Evolutionary conservation across 2,329 filamentous ascomycete genomes (phyloP).

Genomic region (Hypoxylon sp.): DNA sequence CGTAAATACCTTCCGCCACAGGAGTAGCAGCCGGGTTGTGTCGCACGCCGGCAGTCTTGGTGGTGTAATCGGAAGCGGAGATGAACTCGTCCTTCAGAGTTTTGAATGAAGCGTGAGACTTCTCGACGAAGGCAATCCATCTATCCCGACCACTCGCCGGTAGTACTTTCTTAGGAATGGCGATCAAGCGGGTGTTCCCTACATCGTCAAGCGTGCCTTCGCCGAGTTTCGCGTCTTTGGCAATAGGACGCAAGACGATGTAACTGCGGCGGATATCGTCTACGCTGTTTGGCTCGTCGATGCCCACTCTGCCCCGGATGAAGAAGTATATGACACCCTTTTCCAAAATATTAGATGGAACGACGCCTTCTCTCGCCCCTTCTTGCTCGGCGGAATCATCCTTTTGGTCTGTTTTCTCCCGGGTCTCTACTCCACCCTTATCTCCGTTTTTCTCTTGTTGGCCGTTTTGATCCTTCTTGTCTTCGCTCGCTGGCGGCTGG

Average conservation of each 20-base stretch:
- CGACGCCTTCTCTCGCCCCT: slow-evolving; percentile 53
- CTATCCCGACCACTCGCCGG: slow-evolving; percentile 77
- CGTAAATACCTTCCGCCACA: slow-evolving; percentile 89
- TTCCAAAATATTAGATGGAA: slow-evolving; percentile 76
- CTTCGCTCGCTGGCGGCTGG: slow-evolving; percentile 53
- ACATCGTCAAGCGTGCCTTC: slow-evolving; percentile 63
- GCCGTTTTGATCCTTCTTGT: slow-evolving; percentile 5
- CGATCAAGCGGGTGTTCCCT: slow-evolving; percentile 78
- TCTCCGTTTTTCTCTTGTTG: slow-evolving; percentile 52
- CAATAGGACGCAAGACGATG: slow-evolving; percentile 83
- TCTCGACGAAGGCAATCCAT: slow-evolving; percentile 89
- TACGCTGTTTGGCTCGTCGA: slow-evolving; percentile 77
- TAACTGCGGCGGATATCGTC: slow-evolving; percentile 83
- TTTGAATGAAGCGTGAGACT: slow-evolving; percentile 74
- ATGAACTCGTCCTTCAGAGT: slow-evolving; percentile 82
- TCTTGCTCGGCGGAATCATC: slow-evolving; percentile 48
- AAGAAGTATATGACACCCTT: slow-evolving; percentile 96
- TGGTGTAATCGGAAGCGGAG: slow-evolving; percentile 76
- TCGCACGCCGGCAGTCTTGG: slow-evolving; percentile 80
- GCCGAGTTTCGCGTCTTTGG: slow-evolving; percentile 76
- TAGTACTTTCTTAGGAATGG: slow-evolving; percentile 87
- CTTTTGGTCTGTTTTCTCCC: slow-evolving; percentile 60
- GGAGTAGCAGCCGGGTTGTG: slow-evolving; percentile 79
- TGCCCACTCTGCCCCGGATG: slow-evolving; percentile 81
- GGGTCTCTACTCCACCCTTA: slow-evolving; percentile 60